Percentiles rank a stretch among this genome's conserved stretches.
phyloP scores from a whole-genome alignment of 129 eudicot species.

The Rutidosis leptorrhynchoides region DNA sequence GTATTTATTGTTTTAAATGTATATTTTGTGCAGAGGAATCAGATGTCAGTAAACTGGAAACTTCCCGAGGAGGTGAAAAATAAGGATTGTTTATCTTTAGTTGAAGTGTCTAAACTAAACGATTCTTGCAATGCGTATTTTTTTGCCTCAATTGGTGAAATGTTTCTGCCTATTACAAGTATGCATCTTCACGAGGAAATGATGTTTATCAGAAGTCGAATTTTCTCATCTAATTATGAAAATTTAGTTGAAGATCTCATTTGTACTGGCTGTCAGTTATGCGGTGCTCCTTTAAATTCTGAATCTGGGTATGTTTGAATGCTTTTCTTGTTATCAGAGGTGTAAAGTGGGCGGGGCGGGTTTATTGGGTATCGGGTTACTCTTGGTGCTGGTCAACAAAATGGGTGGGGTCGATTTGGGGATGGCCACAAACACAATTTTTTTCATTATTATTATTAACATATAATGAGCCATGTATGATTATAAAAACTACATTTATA shows the following conservation, averaged over 20 bases:
- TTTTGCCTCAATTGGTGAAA: slow-evolving; percentile 69
- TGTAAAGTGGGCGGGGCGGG: background rate
- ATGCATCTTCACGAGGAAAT: slow-evolving; percentile 46
- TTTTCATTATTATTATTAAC: background rate
- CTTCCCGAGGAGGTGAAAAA: slow-evolving; percentile 42
- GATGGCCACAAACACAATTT: background rate
- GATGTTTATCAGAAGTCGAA: slow-evolving; percentile 67
- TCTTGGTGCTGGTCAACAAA: background rate
- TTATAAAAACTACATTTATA: background rate
- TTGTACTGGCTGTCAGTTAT: slow-evolving; percentile 66
- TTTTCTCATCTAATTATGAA: slow-evolving; percentile 35
- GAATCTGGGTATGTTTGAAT: slow-evolving; percentile 57
- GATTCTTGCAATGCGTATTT: slow-evolving; percentile 50
- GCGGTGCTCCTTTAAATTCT: slow-evolving; percentile 63
- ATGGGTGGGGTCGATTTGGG: background rate
- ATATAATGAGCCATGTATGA: background rate
- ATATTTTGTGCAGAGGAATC: slow-evolving; percentile 38
- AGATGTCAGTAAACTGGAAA: slow-evolving; percentile 61
- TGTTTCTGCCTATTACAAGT: slow-evolving; percentile 66
- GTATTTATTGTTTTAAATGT: background rate
- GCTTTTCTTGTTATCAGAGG: background rate
- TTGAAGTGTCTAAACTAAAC: slow-evolving; percentile 46
- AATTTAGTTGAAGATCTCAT: slow-evolving; percentile 62
- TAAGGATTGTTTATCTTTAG: slow-evolving; percentile 49
- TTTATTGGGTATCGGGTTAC: background rate